A percentile compares a stretch with the other conserved stretches of the same genome.
These are phyloP conservation scores for Scedosporium apiospermum DNA, from an alignment of 2,329 filamentous ascomycete genomes.

Conservation along the genomic window DNA sequence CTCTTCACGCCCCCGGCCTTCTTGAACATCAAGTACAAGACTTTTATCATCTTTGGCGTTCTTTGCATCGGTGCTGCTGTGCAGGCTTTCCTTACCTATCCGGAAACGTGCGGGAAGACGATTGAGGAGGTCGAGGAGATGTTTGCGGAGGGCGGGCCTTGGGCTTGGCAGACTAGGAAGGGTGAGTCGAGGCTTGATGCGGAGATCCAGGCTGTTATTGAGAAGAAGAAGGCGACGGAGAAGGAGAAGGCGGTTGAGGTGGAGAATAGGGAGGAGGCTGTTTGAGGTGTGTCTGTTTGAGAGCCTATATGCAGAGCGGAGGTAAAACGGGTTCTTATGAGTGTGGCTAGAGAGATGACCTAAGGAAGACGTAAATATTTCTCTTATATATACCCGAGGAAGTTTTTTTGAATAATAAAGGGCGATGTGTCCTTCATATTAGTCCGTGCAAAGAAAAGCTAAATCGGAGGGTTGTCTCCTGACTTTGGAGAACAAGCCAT, in stretches of 20 bases:
- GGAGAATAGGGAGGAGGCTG: background rate
- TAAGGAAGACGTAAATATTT: too few relatives aligned
- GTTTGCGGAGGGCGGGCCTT: conserved; percentile 21
- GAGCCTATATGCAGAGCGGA: too few relatives aligned
- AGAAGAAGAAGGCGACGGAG: conserved; percentile 10
- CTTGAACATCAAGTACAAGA: conserved; percentile 21
- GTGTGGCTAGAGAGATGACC: background rate
- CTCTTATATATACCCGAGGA: background rate
- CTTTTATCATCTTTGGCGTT: conserved; percentile 29
- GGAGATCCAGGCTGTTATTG: conserved; percentile 17
- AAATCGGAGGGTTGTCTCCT: background rate
- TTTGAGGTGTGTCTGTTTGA: background rate
- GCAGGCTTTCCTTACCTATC: conserved; percentile 32
- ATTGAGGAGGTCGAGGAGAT: conserved; percentile 30
- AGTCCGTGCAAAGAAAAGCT: background rate
- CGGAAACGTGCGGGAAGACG: conserved; percentile 30
- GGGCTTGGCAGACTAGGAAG: conserved; percentile 28
- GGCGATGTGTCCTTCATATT: background rate
- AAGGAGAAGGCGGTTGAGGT: conserved; percentile 4
- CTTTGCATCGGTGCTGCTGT: conserved; percentile 31
- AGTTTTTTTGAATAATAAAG: background rate
- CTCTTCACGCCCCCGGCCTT: conserved; percentile 28
- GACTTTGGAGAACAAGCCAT: background rate
- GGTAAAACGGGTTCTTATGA: background rate
- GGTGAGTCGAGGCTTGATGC: conserved; percentile 17